Base-by-base conservation (phyloP, 495 filamentous ascomycete genomes). In the Wilcoxina mikolae region DNA sequence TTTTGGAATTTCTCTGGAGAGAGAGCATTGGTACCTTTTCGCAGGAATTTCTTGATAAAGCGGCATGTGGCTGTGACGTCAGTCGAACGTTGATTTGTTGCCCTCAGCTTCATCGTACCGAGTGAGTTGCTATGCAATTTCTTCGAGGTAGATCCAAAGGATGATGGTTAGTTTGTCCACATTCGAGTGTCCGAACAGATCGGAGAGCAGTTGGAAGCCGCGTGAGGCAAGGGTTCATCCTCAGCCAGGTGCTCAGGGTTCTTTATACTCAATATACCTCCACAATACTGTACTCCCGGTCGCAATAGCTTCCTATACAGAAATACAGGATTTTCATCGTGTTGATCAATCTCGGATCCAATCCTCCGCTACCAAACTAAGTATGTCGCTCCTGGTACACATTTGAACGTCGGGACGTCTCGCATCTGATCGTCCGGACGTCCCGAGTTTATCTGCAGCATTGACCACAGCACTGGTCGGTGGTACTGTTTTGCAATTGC, bases 61-160 rank as follows among this genome's bases (percentile, higher is more conserved):
- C 24, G 27, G 46, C 2, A 23, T 28, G n/a, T 49, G 46, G 27
- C 46, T 49, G 46, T 49, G 46, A 27, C 22, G 46, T 49, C 46
- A 49, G 46, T 49, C 4, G 12, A n/a, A 49, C 27, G 2, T 20
- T 18, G 7, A 12, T 29, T 2, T 49, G 46, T n/a, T n/a, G 35
- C 35, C 15, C 12, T 39, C 12, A 39, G 15, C 20, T 18, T 12
- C 3, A 39, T 12, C 15, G 20, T 2, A 15, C 20, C 35, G 35
- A 39, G 35, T 39, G 35, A 39, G 35, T 39, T 39, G 35, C 35
- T 39, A 18, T 39, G 35, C 20, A 39, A 39, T 39, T 39, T 18
- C 4, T 12, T 39, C 35, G 15, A 39, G 15, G 20, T 9, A n/a
- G 20, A 39, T 39, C 20, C 35, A 39, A 15, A 18, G 15, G 15